A percentile compares a stretch with the other conserved stretches of the same genome.
Conservation (phyloP, 495 filamentous ascomycete genomes). For the Margaritispora aquatica region DNA sequence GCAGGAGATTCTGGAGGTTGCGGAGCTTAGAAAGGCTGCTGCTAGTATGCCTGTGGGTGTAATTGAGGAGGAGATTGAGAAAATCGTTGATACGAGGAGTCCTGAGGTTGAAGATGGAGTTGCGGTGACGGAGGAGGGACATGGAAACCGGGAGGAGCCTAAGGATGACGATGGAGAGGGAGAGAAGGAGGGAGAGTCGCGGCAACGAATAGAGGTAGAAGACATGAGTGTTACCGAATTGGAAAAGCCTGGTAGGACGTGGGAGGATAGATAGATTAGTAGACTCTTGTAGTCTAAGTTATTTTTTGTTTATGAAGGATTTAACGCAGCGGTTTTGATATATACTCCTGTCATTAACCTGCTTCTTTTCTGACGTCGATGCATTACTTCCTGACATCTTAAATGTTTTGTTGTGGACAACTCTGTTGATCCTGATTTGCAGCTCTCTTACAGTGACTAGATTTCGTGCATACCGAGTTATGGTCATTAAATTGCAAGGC, state of each 20-base stretch:
- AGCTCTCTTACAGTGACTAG: no score
- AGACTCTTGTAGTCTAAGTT: neutral
- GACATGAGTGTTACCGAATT: neutral
- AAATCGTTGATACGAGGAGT: neutral
- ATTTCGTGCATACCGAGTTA: no score
- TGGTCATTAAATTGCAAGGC: no score
- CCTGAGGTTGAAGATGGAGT: no score
- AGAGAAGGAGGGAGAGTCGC: neutral
- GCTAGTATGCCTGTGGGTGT: neutral
- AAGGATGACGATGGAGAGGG: neutral
- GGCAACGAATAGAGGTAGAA: neutral
- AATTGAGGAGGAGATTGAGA: neutral
- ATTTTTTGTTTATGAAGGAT: neutral
- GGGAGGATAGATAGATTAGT: neutral
- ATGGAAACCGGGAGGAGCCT: no score
- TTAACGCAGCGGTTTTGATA: neutral
- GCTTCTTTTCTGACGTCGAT: no score
- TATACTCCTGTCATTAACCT: neutral
- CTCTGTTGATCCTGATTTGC: no score
- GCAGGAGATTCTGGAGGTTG: neutral
- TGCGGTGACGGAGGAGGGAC: no score
- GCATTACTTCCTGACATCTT: no score
- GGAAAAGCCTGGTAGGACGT: neutral
- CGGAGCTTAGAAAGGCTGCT: neutral
- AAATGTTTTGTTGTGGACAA: no score